Evolutionary conservation across 805 yeast species (phyloP).

Genomic region (Cyberlindnera xishuangbannaensis): DNA sequence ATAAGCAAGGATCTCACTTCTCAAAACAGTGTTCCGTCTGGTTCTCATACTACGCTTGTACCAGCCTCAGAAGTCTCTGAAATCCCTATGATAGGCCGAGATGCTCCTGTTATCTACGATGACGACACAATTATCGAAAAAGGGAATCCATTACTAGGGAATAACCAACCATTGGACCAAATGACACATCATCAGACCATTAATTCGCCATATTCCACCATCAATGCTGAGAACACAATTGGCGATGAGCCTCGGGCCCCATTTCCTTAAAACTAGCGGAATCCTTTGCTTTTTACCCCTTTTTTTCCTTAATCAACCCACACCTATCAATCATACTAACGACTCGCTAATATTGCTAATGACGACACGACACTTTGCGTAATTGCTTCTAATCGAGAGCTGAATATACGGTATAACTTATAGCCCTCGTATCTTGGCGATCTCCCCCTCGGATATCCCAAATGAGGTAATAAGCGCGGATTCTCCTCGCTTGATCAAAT

Average conservation of each 20-base stretch:
- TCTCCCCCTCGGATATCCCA: background rate
- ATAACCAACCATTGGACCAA: background rate
- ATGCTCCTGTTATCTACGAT: slow-evolving; percentile 9
- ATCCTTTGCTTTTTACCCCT: too few relatives aligned
- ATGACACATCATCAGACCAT: background rate
- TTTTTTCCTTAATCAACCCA: too few relatives aligned
- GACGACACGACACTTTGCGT: too few relatives aligned
- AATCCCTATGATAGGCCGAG: slow-evolving; percentile 6
- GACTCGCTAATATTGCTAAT: too few relatives aligned
- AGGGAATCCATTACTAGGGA: background rate
- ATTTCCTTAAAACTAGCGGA: too few relatives aligned
- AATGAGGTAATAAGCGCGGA: background rate
- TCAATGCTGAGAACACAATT: too few relatives aligned
- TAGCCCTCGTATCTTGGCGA: background rate
- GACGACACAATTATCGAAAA: slow-evolving; percentile 2
- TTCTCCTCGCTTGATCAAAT: too few relatives aligned
- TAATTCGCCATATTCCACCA: too few relatives aligned
- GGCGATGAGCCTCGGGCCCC: too few relatives aligned
- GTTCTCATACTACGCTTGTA: background rate
- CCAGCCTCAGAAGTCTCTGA: slow-evolving; percentile 1
- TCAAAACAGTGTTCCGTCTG: background rate
- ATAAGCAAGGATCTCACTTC: background rate
- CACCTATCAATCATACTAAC: too few relatives aligned
- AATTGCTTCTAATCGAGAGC: too few relatives aligned
- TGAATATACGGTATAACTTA: background rate